Evolutionary conservation across 1,139 yeast species (phyloP).

Genomic region (Kurtzmaniella quercitrusa): DNA sequence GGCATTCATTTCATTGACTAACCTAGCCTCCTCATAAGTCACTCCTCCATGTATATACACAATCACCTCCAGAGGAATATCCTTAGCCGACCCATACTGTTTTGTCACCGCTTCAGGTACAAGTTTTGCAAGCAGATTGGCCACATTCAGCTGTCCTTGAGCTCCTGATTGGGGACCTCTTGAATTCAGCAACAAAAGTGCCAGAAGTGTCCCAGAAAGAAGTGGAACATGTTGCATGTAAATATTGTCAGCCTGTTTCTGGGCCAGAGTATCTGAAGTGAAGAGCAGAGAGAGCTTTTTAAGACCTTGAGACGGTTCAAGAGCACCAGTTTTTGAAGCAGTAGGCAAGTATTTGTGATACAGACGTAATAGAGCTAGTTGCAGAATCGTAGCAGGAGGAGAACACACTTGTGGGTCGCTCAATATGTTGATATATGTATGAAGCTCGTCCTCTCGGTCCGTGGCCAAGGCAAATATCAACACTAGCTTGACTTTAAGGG

Average conservation of each 20-base stretch:
- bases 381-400: conserved; percentile 32
- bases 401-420: conserved; percentile 23
- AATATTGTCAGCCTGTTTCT: conserved; percentile 37
- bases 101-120: conserved; percentile 36
- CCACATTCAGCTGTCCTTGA: conserved; percentile 11
- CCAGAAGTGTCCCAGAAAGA: conserved; percentile 42
- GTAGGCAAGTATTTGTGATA: conserved; percentile 17
- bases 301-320: conserved; percentile 1
- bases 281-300: conserved; percentile 12
- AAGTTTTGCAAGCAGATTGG: conserved; percentile 27
- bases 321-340: neutral
- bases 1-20: conserved; percentile 67
- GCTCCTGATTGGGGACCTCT: conserved; percentile 13
- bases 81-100: conserved; percentile 25
- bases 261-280: conserved; percentile 14
- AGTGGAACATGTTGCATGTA: conserved; percentile 74
- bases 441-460: conserved; percentile 27
- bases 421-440: conserved; percentile 24
- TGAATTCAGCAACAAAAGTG: neutral
- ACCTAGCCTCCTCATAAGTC: conserved; percentile 86
- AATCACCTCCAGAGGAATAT: conserved; percentile 67
- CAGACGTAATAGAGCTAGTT: conserved; percentile 27
- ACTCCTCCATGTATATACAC: conserved; percentile 86
- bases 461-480: conserved; percentile 66
- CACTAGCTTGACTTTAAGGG: conserved; percentile 46